Conservation (phyloP, 1,284 basidiomycete species). For the Trichosporon faecale region DNA sequence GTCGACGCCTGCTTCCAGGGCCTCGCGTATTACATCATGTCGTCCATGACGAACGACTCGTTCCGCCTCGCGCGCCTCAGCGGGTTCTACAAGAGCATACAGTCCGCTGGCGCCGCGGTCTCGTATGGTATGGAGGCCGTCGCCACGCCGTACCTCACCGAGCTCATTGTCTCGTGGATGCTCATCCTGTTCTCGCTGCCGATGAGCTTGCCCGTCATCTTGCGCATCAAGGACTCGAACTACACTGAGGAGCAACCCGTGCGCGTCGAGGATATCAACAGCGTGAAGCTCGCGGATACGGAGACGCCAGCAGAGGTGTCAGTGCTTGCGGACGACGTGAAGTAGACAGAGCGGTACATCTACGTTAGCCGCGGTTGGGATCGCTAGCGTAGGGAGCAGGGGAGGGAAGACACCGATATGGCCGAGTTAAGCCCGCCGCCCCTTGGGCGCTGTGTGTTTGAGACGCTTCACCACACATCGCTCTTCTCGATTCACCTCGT, state of each 20-base stretch:
- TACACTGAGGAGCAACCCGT: conserved; percentile 26
- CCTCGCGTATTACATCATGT: conserved; percentile 42
- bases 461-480: too few relatives aligned
- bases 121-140: conserved; percentile 58
- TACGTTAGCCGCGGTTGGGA: not conserved
- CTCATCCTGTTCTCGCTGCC: conserved; percentile 30
- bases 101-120: conserved; percentile 51
- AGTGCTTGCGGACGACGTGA: not conserved
- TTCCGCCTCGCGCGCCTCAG: conserved; percentile 46
- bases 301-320: not conserved
- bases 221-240: conserved; percentile 29
- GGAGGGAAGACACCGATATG: too few relatives aligned
- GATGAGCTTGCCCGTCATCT: conserved; percentile 27
- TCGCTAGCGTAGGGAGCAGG: too few relatives aligned
- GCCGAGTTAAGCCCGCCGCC: too few relatives aligned
- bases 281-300: conserved; percentile 11
- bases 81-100: conserved; percentile 50
- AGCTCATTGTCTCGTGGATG: conserved; percentile 36
- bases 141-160: conserved; percentile 37
- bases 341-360: not conserved
- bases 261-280: conserved; percentile 33
- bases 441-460: too few relatives aligned
- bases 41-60: conserved; percentile 34
- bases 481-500: too few relatives aligned
- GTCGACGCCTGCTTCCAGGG: conserved; percentile 49